A percentile compares a stretch with the other conserved stretches of the same genome.
phyloP scores from a whole-genome alignment of 2,329 filamentous ascomycete genomes.

The Colletotrichum theobromicola region DNA sequence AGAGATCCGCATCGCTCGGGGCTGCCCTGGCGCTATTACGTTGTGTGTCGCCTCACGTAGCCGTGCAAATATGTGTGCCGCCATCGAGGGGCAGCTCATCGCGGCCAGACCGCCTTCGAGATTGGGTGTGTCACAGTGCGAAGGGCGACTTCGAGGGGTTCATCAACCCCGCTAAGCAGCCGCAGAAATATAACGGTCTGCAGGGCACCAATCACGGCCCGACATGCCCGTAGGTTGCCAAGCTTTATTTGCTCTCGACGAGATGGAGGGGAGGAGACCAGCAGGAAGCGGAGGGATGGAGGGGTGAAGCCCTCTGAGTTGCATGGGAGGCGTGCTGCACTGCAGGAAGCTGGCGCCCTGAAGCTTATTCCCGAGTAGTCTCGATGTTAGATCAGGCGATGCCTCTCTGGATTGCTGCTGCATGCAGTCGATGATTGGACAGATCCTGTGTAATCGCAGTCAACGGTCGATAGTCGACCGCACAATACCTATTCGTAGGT shows the following conservation, averaged over 20 bases:
- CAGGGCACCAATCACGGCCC: slow-evolving; percentile 18
- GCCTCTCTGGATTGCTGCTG: not conserved
- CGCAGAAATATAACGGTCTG: slow-evolving; percentile 18
- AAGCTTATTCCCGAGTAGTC: slow-evolving; percentile 10
- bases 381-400: not conserved
- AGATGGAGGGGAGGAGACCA: not conserved
- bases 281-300: not conserved
- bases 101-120: not conserved
- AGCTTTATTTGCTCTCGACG: not conserved
- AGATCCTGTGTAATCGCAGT: not conserved
- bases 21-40: slow-evolving; percentile 11
- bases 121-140: slow-evolving; percentile 12
- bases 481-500: not conserved
- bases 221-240: slow-evolving; percentile 1
- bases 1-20: slow-evolving; percentile 9
- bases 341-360: slow-evolving; percentile 12
- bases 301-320: not conserved
- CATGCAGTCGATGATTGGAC: not conserved
- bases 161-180: slow-evolving; percentile 12
- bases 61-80: not conserved
- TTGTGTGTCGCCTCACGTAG: not conserved
- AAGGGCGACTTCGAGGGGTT: not conserved
- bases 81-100: not conserved
- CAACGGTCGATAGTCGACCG: not conserved
- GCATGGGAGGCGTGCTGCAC: slow-evolving; percentile 1